Base-by-base conservation (phyloP, 805 yeast species). In the Candida jianshihensis region DNA sequence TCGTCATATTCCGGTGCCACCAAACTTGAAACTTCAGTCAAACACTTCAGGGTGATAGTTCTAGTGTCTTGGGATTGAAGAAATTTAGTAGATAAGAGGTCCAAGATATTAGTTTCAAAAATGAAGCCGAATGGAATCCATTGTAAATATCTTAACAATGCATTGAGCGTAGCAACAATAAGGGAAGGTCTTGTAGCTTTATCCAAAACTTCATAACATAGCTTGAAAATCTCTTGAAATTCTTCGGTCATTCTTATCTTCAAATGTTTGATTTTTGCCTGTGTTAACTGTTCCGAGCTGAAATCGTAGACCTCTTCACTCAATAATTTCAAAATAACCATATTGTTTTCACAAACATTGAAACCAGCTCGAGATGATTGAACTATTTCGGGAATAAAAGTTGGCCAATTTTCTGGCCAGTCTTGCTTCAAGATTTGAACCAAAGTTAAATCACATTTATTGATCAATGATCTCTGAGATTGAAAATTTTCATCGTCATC, bases 331-430 rank as follows among this genome's bases (percentile, higher is more conserved):
- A 92, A 71, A 41, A 92, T 89, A 43, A 80, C 78, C 97, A 92
- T 90, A 63, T 92, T 92, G 65, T 92, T 92, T 61, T 92, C 98
- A 66, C 98, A 92, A 35, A 92, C 96, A 53, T 88, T 90, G 59
- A 84, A 77, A 17, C 92, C 81, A 12, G 90, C 77, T 44, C 86
- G 75, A 31, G 94, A 80, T 45, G 95, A 81, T 41, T 72, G 75
- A 32, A 90, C 92, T 38, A 92, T 75, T 59, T 92, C 98, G 14
- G 96, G 96, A 34, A 92, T 83, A 53, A 92, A 92, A 51, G 81
- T 84, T 15, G 97, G 97, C 99, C 99, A 92, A 59, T 89, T 84
- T 49, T 81, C 86, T 24, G 99, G 99, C 99, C 99, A 92, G 59
- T 92, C 99, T 63, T 92, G 97, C 55, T 92, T 92, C 54, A 92